Percentiles rank a stretch among this genome's conserved stretches.
Conservation (phyloP, 2,329 filamentous ascomycete genomes). For the Anthostomella pinea region DNA sequence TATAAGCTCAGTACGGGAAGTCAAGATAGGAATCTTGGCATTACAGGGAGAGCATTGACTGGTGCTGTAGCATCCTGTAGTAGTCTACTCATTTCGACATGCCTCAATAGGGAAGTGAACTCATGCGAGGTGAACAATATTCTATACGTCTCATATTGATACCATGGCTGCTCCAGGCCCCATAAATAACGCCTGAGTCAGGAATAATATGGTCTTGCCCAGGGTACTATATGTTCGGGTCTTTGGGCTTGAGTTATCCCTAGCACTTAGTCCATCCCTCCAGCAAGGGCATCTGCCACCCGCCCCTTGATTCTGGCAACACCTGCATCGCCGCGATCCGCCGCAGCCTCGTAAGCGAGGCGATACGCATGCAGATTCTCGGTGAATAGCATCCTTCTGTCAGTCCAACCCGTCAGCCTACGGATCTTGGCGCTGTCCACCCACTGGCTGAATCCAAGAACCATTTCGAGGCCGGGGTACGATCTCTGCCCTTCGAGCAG, state of each 20-base stretch:
- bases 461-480: conserved; percentile 15
- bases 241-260: conserved; percentile 11
- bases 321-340: conserved; percentile 20
- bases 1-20: too few species aligned
- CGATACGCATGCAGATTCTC: conserved; percentile 37
- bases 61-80: too few species aligned
- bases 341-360: conserved; percentile 37
- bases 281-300: conserved; percentile 1
- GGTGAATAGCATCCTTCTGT: conserved; percentile 35
- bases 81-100: too few species aligned
- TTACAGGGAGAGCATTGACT: too few species aligned
- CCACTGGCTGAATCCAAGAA: conserved; percentile 41
- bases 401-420: conserved; percentile 39
- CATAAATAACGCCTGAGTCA: too few species aligned
- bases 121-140: too few species aligned
- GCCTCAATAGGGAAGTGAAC: too few species aligned
- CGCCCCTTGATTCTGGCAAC: conserved; percentile 25
- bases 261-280: conserved; percentile 13
- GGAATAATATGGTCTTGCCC: too few species aligned
- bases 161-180: too few species aligned
- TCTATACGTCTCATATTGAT: too few species aligned
- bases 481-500: conserved; percentile 1
- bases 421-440: conserved; percentile 41
- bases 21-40: too few species aligned
- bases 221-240: conserved; percentile 22